Evolutionary conservation across 768 basidiomycete genomes (phyloP).

Genomic region (Naganishia onofrii): DNA sequence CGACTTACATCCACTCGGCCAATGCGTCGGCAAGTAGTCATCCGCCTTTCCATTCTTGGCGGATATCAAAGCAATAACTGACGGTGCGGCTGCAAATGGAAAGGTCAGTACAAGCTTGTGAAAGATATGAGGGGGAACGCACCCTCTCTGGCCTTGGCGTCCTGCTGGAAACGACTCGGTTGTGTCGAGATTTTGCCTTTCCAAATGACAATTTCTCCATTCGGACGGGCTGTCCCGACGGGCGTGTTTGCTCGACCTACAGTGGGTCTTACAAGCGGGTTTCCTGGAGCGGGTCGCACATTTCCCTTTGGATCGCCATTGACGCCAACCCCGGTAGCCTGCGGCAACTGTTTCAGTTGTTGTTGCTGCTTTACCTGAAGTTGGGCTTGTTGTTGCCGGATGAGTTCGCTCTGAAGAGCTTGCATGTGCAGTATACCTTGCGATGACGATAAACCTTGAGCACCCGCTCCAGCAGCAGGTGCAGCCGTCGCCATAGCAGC

Average conservation of each 20-base stretch:
- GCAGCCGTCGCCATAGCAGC: conserved; percentile 14
- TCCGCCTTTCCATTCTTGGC: conserved; percentile 12
- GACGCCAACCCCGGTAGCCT: not conserved
- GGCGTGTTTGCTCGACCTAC: not conserved
- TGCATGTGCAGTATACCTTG: conserved; percentile 30
- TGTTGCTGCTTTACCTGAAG: conserved; percentile 18
- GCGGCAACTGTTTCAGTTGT: not conserved
- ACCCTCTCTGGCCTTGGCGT: conserved; percentile 18
- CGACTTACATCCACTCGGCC: conserved; percentile 22
- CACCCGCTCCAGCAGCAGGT: conserved; percentile 14
- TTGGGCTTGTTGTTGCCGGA: conserved; percentile 27
- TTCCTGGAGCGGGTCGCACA: not conserved
- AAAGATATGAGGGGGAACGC: not conserved
- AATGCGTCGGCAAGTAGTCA: conserved; percentile 12
- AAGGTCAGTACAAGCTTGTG: not conserved
- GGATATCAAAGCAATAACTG: conserved; percentile 3
- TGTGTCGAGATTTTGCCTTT: conserved; percentile 19
- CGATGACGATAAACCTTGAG: not conserved
- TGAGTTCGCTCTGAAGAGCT: conserved; percentile 28
- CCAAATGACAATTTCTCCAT: conserved; percentile 15
- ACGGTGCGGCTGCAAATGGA: conserved; percentile 13
- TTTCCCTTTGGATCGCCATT: not conserved
- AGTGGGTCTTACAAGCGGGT: not conserved
- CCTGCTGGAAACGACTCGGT: conserved; percentile 22
- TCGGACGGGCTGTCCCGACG: not conserved